Evolutionary conservation across 164 flowering plant genomes (phyloP), one percentile per base, ranked within the genome.

Genomic region (Vitis cinerea): DNA sequence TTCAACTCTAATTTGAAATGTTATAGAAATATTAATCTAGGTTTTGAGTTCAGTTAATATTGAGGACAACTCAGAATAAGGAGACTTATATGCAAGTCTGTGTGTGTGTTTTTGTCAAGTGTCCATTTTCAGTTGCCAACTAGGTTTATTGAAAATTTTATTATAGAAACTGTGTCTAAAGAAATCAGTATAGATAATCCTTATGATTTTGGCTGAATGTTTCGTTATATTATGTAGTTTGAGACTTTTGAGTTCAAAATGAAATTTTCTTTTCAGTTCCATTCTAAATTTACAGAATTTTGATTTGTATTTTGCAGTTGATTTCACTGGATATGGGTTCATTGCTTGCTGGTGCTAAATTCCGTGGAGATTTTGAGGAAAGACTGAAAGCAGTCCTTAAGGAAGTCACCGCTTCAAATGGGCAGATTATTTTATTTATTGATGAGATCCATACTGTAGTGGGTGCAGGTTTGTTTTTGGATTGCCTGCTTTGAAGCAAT

Each of bases 361-460:
- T 76, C 68, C 94, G 95, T 69, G 99, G 99, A 65, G 98, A 95
- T 57, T 95, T 95, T 81, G 99, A 95, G 83, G 98, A 95, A 78
- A 90, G 99, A 71, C 83, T 95, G 68, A 95, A 95, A 83, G 97
- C 98, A 78, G 98, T 95, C 31, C 72, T 95, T 71, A 95, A 95
- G 87, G 97, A 95, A 78, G 97, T 95, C 44, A 87, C 92, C 68
- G 80, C 97, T 51, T 95, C 99, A 64, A 95, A 93, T 82, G 99
- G 99, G 48, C 98, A 95, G 73, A 93, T 90, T 56, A 83, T 95
- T 67, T 79, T 95, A 63, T 95, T 95, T 73, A 95, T 95, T 69
- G 99, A 95, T 81, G 99, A 95, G 81, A 90, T 95, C 72, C 99
- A 95, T 73, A 95, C 97, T 31, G 98, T 95, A 58, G 98, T 93